Evolutionary conservation across 768 basidiomycete genomes (phyloP), one percentile per base, ranked within the genome.

Genomic region (Rhodotorula taiwanensis): DNA sequence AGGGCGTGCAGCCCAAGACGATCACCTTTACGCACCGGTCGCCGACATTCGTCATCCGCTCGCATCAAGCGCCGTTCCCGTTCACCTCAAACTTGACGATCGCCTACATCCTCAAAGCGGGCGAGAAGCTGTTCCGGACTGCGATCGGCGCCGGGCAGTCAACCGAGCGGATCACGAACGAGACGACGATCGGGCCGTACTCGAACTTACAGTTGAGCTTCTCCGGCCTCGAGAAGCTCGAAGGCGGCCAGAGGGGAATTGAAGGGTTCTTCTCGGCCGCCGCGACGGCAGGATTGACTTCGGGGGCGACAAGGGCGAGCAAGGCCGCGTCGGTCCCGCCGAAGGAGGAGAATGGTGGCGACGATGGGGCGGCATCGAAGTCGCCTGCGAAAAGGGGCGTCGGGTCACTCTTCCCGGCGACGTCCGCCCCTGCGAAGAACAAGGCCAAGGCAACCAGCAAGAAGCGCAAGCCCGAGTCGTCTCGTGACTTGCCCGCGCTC

Each of bases 21-120:
- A 79, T 99, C 49, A 89, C 87, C 23, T 76, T 99, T 36, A 83
- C 86, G 67, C 81, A 84, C 33, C 80, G 87, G 33, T 84, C 86
- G 79, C 86, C 90, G 82, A 58, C 62, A 48, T 83, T 86, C 53
- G 68, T 81, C 5, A 80, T 80, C 41, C 81, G 82, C 57, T 91
- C 92, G 5, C 89, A 87, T 72, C 94, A 98, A 76, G 81, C 83
- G 0, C 79, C 88, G 1, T 98, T 98, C 73, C 92, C 91, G 0
- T 95, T 88, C 76, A 82, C 83, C 30, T 80, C 81, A 21, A 82
- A 86, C 41, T 78, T 88, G 25, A 84, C 83, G 0, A 84, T 89
- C 20, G 89, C 93, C 63, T 78, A 82, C 62, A 86, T 99, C 64
- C 82, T 84, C 23, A 77, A 82, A 16, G 84, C 83, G 28, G 93